These are phyloP conservation scores for Daldinia loculata DNA, from an alignment of 495 filamentous ascomycete species.

Conservation along the genomic window DNA sequence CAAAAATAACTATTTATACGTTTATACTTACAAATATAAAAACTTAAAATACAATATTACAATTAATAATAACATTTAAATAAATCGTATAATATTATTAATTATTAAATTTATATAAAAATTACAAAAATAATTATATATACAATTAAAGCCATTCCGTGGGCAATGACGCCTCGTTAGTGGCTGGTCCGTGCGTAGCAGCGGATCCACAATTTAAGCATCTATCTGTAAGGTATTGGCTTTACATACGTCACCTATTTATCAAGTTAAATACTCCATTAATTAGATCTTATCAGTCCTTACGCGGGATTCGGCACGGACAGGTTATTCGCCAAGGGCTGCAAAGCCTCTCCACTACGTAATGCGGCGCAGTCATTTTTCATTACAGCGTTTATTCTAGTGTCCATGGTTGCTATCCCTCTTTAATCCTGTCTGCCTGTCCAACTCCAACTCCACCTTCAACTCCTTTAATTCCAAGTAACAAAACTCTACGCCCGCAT, in stretches of 20 bases:
- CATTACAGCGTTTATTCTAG: slow-evolving; percentile 21
- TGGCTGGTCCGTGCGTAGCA: no score
- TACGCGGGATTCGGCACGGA: neutral
- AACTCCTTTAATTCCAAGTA: slow-evolving; percentile 7
- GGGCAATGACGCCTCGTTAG: no score
- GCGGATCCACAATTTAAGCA: no score
- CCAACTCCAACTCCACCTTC: neutral
- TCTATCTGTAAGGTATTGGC: no score
- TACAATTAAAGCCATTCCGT: no score
- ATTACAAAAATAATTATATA: no score
- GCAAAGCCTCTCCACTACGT: slow-evolving; percentile 2
- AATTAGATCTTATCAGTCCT: neutral
- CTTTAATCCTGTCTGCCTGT: slow-evolving; percentile 5
- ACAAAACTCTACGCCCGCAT: neutral
- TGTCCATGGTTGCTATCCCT: neutral
- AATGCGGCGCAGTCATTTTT: slow-evolving; percentile 26
- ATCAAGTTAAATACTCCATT: neutral
- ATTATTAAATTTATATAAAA: no score
- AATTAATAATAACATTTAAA: no score
- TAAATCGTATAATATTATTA: no score
- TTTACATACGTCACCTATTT: neutral
- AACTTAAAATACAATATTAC: no score
- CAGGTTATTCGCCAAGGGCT: slow-evolving; percentile 27
- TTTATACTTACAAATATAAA: no score
- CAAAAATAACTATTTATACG: no score